These are phyloP conservation scores for Aegilops speltoides DNA, from an alignment of 176 grass and related monocot genomes.

Conservation along the genomic window DNA sequence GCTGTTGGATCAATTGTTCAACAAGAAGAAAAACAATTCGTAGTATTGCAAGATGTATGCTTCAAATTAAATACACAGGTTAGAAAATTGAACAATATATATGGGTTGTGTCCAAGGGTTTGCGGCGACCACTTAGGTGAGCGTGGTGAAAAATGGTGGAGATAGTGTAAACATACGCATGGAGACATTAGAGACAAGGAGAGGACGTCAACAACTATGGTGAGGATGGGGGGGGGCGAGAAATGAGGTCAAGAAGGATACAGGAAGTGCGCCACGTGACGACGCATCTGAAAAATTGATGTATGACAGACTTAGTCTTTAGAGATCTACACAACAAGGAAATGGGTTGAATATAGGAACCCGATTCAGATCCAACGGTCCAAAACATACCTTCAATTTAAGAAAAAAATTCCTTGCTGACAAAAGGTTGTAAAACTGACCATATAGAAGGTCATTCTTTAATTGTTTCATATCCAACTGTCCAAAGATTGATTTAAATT, in stretches of 20 bases:
- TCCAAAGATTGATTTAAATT: too few species aligned
- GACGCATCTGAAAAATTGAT: not conserved
- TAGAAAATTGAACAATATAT: not conserved
- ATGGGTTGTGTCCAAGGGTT: not conserved
- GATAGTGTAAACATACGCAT: not conserved
- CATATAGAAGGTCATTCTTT: too few species aligned
- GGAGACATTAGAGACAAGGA: not conserved
- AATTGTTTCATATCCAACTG: too few species aligned
- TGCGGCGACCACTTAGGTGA: not conserved
- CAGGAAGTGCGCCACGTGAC: too few species aligned
- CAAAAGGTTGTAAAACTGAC: not conserved
- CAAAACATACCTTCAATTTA: not conserved
- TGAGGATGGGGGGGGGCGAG: too few species aligned
- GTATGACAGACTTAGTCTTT: not conserved
- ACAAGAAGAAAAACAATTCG: not conserved
- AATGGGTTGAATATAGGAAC: not conserved
- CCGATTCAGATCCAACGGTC: not conserved
- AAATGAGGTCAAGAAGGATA: not conserved
- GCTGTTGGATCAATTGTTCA: not conserved
- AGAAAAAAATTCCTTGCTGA: accelerated
- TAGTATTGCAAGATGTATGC: not conserved
- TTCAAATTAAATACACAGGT: not conserved
- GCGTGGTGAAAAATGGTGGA: not conserved
- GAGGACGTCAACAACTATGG: not conserved
- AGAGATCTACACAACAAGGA: not conserved